Base-by-base conservation (phyloP, 2,329 filamentous ascomycete species). In the Phialocephala subalpina region DNA sequence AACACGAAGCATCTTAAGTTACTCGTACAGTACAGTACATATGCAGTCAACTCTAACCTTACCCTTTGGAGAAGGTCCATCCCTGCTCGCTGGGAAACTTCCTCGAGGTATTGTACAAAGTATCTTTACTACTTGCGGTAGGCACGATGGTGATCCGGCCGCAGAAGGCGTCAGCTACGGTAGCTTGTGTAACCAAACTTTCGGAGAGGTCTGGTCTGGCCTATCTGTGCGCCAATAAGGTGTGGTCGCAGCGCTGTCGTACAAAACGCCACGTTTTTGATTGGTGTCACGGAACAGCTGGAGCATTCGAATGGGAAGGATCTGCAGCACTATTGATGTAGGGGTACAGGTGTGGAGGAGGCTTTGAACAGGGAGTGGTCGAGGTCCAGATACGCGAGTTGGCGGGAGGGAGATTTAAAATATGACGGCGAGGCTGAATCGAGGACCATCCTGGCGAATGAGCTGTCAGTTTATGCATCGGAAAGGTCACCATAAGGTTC, bases 311-410 rank as follows among this genome's bases (percentile, higher is more conserved):
- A 22, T 9, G 45, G 16, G 18, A 49, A 25, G n/a, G 58, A 60
- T 60, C 58, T 25, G 29, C 58, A n/a, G 40, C 58, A 36, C 58
- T 61, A 61, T 61, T 45, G 58, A 61, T n/a, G 20, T 27, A 20
- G 45, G 58, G 45, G 45, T 35, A 11, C 45, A 38, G 49, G 40
- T 38, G 25, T 53, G 49, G 22, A 53, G 49, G 9, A 14, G 49
- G 49, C 8, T 9, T 18, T 18, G 45, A 11, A 16, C 18, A 3
- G 45, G 45, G 20, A 18, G 18, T 18, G n/a, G 4, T 25, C 4
- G 45, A 20, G 45, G 45, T 25, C 45, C 45, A 49, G 45, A 49
- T 49, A 49, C n/a, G n/a, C 45, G 45, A 49, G 45, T n/a, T 49
- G 45, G 22, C 29, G 29, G 29, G 29, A 33, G 29, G 29, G 29